Base-by-base conservation (phyloP, 208 protist genomes). In the Naegleria fowleri region DNA sequence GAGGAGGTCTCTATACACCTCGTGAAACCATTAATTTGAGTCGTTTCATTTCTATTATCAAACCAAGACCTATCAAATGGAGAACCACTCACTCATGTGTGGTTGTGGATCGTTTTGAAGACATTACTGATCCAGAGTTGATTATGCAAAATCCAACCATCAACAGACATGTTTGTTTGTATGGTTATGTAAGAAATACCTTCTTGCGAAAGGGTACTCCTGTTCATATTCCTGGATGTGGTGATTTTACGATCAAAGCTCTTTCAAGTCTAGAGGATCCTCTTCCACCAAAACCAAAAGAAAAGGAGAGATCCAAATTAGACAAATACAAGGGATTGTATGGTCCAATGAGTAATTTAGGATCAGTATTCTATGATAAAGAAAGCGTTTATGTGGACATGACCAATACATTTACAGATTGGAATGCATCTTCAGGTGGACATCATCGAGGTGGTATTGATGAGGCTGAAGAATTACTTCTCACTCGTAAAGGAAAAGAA, bases 341-440 rank as follows among this genome's bases (percentile, higher is more conserved):
- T 94, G 98, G 98, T 40, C 99, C 99, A 39, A 99, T 99, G 96
- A 96, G 95, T 92, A 97, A 99, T 93, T 94, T 99, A 39, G 98
- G 98, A 84, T 98, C 98, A 67, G 95, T 99, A 90, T 95, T 97
- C 75, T 99, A 99, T 94, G 99, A 99, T 92, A 97, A 98, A 67
- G 98, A 99, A 94, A 97, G 97, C 67, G 97, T 99, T 89, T 99
- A 99, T 93, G 97, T 99, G 91, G 93, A 97, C 55, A 94, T 97
- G 88, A 95, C 98, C 67, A 94, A 97, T 15, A 48, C 43, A 95
- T 97, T 75, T 94, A 91, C 40, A 22, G 41, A 22, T n/a, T n/a
- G n/a, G n/a, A 29, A 33, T 55, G 33, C 59, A 41, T 13, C 55
- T 39, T 39, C 7, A 16, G 9, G 83, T 40, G 22, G 48, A 13